phyloP scores from a whole-genome alignment of 495 filamentous ascomycete genomes.

The Filosporella fistucella region DNA sequence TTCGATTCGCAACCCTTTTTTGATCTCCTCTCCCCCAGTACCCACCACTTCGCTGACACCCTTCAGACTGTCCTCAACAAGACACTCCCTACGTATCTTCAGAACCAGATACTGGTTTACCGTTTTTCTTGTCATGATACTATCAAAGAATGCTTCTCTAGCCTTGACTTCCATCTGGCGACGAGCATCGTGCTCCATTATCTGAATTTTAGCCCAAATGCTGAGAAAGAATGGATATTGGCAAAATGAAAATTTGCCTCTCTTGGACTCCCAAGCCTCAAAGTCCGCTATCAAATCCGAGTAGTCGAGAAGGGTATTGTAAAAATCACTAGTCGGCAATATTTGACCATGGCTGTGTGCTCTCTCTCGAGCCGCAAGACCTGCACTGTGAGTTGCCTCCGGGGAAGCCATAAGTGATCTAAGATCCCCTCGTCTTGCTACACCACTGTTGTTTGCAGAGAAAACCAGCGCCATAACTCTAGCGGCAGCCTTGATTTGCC shows the following conservation, averaged over 20 bases:
- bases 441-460: slow-evolving; percentile 66
- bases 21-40: slow-evolving; percentile 79
- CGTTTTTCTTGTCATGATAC: slow-evolving; percentile 67
- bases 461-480: slow-evolving; percentile 81
- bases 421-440: slow-evolving; percentile 21
- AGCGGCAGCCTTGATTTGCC: slow-evolving; percentile 83
- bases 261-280: slow-evolving; percentile 77
- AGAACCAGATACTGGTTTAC: slow-evolving; percentile 79
- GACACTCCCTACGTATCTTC: slow-evolving; percentile 76
- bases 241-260: slow-evolving; percentile 80
- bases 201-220: slow-evolving; percentile 90
- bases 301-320: slow-evolving; percentile 82
- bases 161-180: slow-evolving; percentile 91
- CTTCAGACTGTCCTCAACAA: slow-evolving; percentile 87
- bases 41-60: slow-evolving; percentile 86
- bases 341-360: slow-evolving; percentile 55
- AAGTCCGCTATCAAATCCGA: slow-evolving; percentile 85
- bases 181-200: slow-evolving; percentile 84
- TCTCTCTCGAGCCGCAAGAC: slow-evolving; percentile 28
- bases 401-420: background rate
- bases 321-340: slow-evolving; percentile 79
- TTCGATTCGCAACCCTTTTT: slow-evolving; percentile 85
- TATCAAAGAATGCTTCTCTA: slow-evolving; percentile 87
- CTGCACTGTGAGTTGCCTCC: slow-evolving; percentile 17
- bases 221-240: slow-evolving; percentile 94